A percentile compares a stretch with the other conserved stretches of the same genome.
phyloP scores from a whole-genome alignment of 208 protist genomes.

The Naegleria lovaniensis region DNA sequence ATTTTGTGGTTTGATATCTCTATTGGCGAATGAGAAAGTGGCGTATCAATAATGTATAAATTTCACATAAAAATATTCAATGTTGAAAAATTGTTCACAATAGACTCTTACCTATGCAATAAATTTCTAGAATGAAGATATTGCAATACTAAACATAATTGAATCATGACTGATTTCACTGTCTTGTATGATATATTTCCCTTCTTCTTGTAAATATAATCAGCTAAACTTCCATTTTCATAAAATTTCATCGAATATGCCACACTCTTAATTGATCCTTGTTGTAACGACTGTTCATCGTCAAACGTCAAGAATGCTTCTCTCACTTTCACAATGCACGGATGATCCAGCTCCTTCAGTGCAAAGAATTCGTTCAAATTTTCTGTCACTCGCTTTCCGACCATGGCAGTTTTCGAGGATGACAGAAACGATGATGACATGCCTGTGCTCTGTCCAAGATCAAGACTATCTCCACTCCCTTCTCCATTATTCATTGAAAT shows the following conservation, averaged over 20 bases:
- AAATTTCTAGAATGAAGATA: background rate
- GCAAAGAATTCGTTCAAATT: background rate
- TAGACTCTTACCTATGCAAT: background rate
- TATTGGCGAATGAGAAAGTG: background rate
- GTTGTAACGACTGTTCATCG: background rate
- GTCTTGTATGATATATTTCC: background rate
- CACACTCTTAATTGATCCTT: background rate
- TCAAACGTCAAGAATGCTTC: background rate
- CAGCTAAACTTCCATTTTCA: background rate
- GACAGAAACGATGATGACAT: no score
- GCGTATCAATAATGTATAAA: background rate
- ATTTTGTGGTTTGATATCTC: background rate
- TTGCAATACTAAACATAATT: background rate
- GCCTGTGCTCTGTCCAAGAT: no score
- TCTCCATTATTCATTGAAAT: background rate
- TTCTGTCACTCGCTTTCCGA: background rate
- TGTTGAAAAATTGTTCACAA: no score
- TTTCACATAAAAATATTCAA: no score
- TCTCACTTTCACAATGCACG: background rate
- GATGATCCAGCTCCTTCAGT: background rate
- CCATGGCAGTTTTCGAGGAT: no score
- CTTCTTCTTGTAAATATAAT: background rate
- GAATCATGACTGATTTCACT: background rate
- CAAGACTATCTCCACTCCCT: background rate
- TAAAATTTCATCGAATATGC: background rate